Evolutionary conservation across 768 basidiomycete species (phyloP), one percentile per base, ranked within the genome.

Genomic region (Termitomyces sp.): DNA sequence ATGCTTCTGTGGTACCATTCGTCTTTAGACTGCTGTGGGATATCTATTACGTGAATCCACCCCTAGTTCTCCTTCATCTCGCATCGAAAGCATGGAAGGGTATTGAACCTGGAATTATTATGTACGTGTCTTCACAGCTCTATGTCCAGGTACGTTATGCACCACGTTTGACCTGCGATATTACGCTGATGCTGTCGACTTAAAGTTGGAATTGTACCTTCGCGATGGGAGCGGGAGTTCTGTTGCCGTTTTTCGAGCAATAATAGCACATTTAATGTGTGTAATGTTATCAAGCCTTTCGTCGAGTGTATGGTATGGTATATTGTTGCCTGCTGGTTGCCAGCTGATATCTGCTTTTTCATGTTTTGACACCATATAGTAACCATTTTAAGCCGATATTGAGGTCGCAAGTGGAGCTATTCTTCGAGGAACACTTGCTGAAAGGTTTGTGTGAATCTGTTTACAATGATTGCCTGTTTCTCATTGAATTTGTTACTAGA

Each of bases 121-220:
- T 63, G 12, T 58, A 63, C 20, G 58, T 63, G 18, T 58, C 62
- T 2, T 58, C 59, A 6, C 62, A 49, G 20, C 57, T 63, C 12
- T 60, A 40, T 49, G 26, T 56, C 10, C 53, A 59, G 48, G 58
- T 63, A 55, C 9, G 57, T 26, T 14, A n/a, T 10, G 18, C 18
- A 36, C 4, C 47, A n/a, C 18, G 30, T n/a, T 26, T 13, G 18
- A 10, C 9, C 24, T 16, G 44, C 26, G 10, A 28, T 30, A 18
- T 48, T 18, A 8, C 13, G 8, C 4, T 46, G 45, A 48, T 32
- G 18, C n/a, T 13, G 10, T 48, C 26, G 4, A 46, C 16, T 46
- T 7, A 32, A 48, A 60, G 62, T 47, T 63, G 35, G 62, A 63
- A 40, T 43, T 36, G 12, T 63, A 57, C 52, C 58, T 63, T 13